Percentiles rank a stretch among this genome's conserved stretches.
phyloP scores from a whole-genome alignment of 2,329 filamentous ascomycete species.

The Pyricularia sp. region DNA sequence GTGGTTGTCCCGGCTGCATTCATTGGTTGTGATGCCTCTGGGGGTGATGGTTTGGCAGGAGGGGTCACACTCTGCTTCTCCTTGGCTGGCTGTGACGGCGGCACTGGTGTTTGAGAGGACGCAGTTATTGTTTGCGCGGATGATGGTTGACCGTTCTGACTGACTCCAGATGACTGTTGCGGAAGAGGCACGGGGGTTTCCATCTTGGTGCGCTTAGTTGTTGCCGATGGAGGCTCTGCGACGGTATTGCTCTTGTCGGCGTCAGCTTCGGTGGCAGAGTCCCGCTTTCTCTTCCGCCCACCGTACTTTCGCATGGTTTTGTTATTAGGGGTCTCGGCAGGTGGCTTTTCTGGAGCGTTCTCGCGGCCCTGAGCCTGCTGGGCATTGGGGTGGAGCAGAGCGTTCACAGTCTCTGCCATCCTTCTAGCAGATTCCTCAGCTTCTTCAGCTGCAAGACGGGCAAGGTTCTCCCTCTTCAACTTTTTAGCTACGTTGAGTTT shows the following conservation, averaged over 20 bases:
- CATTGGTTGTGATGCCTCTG: constrained; percentile 9
- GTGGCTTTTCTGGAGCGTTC: constrained; percentile 8
- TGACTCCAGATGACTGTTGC: constrained; percentile 10
- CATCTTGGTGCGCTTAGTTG: constrained; percentile 17
- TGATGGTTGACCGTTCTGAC: constrained; percentile 12
- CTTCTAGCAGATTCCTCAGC: constrained; percentile 31
- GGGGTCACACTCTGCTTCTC: constrained; percentile 14
- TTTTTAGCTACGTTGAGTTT: constrained; percentile 72
- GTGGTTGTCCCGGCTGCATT: constrained; percentile 11
- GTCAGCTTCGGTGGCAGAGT: constrained; percentile 18
- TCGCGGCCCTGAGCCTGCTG: constrained; percentile 10
- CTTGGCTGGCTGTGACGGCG: constrained; percentile 19
- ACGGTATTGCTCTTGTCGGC: constrained; percentile 16
- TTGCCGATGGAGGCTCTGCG: constrained; percentile 7
- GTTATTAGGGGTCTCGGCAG: neutral
- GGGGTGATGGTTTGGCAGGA: neutral
- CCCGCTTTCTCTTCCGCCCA: constrained; percentile 24
- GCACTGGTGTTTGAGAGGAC: constrained; percentile 21
- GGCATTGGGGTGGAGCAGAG: neutral
- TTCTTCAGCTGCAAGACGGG: constrained; percentile 52
- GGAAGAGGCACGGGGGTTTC: constrained; percentile 28
- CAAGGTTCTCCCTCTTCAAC: constrained; percentile 56
- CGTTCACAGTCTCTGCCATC: constrained; percentile 14
- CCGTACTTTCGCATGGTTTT: constrained; percentile 12
- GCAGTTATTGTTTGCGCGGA: constrained; percentile 10